Evolutionary conservation across 257 asterid species (phyloP), one percentile per base, ranked within the genome.

Genomic region (Gynochthodes officinalis): DNA sequence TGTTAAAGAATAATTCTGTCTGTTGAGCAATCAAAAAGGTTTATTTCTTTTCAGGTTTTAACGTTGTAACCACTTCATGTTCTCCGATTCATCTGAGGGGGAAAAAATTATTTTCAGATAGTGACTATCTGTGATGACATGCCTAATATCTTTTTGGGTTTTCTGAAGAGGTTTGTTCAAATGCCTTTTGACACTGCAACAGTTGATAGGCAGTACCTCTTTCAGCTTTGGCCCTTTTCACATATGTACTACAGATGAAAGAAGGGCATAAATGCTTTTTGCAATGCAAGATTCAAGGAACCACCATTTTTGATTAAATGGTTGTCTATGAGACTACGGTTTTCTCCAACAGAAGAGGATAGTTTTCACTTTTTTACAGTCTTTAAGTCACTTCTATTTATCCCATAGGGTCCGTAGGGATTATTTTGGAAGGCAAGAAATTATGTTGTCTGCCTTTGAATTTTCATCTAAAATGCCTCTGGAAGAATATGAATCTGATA

Each of bases 281-380:
- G 30, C 32, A 74, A 32, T 64, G 55, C 59, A 82, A 58, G 70
- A 81, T 74, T 75, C 77, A 78, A 77, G 82, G 81, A 72, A 78
- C 78, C 50, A 44, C 25, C 11, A 78, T 67, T 75, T 75, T 77
- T 57, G 74, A 48, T 80, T 64, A 64, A 76, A 82, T 76, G 85
- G 86, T 76, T 77, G 79, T 74, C 80, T 42, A 79, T 74, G 79
- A 21, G 61, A 37, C 50, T 33, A 35, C 19, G 23, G 53, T 69
- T 83, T 84, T 85, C 87, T 53, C 81, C 85, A 64, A 48, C 65
- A n/a, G 84, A 79, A 64, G 52, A 72, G 75, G 84, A 81, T 82
- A 13, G 74, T 78, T 90, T 89, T 78, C 79, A 80, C 87, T 83
- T 83, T 42, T 83, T 77, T 33, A 69, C 77, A 23, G 69, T 72